Evolutionary conservation across 1,284 basidiomycete species (phyloP), one percentile per base, ranked within the genome.

Genomic region (Blastosporella zonata): DNA sequence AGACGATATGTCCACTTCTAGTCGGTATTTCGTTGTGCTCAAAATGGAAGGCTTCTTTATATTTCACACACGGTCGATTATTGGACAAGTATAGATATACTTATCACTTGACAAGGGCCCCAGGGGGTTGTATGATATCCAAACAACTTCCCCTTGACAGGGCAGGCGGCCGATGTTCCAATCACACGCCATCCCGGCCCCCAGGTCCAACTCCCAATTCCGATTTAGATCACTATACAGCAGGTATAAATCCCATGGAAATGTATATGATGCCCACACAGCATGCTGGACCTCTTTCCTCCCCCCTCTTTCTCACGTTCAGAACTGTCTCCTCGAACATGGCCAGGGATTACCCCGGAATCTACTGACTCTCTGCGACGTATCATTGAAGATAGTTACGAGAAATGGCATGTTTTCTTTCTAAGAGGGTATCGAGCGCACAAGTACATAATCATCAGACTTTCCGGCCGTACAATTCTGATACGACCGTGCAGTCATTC

Each of bases 351-450:
- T 13, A 73, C 73, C 0, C 60, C 68, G 5, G 63, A 70, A 8
- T 77, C 81, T 0, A 74, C 74, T 15, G 58, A 64, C 15, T 63
- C 68, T 1, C 62, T 81, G 1, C 63, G 68, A 13, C 64, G 66
- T 35, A 63, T 73, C 0, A 67, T 86, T 39, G 73, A 75, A 42
- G 73, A 81, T 39, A 81, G 82, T 57, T 75, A 82, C 46, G 66
- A 73, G 39, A 70, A 70, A 17, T 75, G 75, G 68, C 82, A 86
- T 56, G 68, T 77, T 25, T 84, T 78, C 59, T 81, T 83, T 63
- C 78, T 82, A 50, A 70, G 78, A 6, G 46, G 45, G 21, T 67
- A 62, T 49, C 66, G 72, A 1, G 79, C 78, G 57, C 81, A 84
- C 67, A 84, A 84, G 76, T 77, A 18, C 33, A 6, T 2, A 4